Evolutionary conservation across 1,139 yeast species (phyloP), one percentile per base, ranked within the genome.

Genomic region (Meyerozyma elateridarum): DNA sequence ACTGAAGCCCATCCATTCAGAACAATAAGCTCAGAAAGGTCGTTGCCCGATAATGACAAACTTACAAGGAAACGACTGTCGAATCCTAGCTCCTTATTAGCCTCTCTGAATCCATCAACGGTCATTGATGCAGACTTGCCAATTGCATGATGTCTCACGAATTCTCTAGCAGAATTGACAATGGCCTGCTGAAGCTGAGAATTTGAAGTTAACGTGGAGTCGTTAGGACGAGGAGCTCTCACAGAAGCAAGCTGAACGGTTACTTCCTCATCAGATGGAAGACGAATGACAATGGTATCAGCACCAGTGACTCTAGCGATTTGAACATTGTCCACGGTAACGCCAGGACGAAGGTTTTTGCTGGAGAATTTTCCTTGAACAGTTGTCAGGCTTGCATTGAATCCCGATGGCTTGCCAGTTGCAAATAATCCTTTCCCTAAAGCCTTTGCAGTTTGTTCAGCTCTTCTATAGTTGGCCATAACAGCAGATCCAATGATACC

Each of bases 221-320:
- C 93, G 29, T 67, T 61, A 35, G 71, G 73, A 44, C 85, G 71
- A 33, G 95, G 94, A 0, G 79, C 81, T 43, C 93, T 70, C 29
- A 84, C 50, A 1, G 93, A 82, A 2, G 93, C 76, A 46, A 85
- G 62, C 52, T 82, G 89, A 15, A 82, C 88, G 6, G 85, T 74
- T 34, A 61, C 51, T 49, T 71, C 80, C 17, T 70, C 63, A 25
- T 63, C 75, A 22, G 72, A 61, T 11, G 68, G 59, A 34, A 76
- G 54, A 30, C 70, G 61, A 12, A 85, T 52, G 15, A 64, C 71
- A 29, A 78, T 51, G 8, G 93, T 81, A 49, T 87, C 95, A 8
- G 85, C 76, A 12, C 81, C 76, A 16, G 85, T 53, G 12, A 85
- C 72, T 48, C 71, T 73, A 18, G 79, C 64, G 28, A 85, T 71